These are phyloP conservation scores for Fraxinus angustifolia DNA, from an alignment of 305 asterid genomes.

Conservation along the genomic window DNA sequence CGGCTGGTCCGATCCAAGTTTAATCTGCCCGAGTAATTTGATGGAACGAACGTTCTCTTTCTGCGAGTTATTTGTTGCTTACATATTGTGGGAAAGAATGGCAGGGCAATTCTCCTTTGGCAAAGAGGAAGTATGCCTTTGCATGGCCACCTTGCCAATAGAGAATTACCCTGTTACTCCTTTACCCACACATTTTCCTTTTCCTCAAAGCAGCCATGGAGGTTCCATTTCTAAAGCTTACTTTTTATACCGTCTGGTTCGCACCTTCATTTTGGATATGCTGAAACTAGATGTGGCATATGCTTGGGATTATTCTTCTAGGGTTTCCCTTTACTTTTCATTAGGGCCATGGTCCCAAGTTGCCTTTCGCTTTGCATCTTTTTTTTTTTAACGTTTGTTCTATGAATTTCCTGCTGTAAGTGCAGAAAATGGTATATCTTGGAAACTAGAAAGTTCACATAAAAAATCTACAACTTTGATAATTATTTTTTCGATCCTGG, in stretches of 20 bases:
- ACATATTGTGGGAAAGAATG: not conserved
- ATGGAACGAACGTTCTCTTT: not conserved
- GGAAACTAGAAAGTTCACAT: not conserved
- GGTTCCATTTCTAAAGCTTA: not conserved
- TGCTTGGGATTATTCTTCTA: not conserved
- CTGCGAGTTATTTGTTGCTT: not conserved
- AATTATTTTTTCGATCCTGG: not conserved
- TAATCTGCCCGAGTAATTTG: not conserved
- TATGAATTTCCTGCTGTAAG: not conserved
- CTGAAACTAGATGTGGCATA: not conserved
- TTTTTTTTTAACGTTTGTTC: not conserved
- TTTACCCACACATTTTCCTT: not conserved
- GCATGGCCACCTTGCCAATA: not conserved
- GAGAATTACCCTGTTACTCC: not conserved
- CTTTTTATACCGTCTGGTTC: not conserved
- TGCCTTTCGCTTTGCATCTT: not conserved
- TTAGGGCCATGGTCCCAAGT: not conserved
- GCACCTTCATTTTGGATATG: not conserved
- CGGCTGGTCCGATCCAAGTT: not conserved
- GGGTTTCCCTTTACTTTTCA: not conserved
- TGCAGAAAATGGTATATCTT: not conserved
- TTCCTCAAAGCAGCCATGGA: not conserved
- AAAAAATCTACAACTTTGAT: not conserved
- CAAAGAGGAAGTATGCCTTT: not conserved
- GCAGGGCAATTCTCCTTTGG: not conserved